phyloP scores from a whole-genome alignment of 345 rosid genomes.

The Hibiscus tridactylites region DNA sequence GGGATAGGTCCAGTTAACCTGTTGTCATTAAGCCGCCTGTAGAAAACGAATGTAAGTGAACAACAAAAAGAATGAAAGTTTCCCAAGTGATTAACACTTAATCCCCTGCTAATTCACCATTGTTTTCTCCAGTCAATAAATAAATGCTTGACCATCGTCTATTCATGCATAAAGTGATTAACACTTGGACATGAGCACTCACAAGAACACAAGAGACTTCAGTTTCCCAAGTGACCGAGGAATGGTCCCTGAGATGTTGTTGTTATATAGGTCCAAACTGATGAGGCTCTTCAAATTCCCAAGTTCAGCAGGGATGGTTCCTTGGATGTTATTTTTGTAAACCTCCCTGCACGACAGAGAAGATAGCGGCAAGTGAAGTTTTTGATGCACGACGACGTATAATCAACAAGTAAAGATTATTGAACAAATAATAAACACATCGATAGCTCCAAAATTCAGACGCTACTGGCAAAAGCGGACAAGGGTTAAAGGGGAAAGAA shows the following conservation, averaged over 20 bases:
- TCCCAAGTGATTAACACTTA: too few species aligned
- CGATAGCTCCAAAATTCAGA: background rate
- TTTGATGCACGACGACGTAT: background rate
- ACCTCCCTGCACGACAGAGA: constrained; percentile 51
- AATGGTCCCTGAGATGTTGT: constrained; percentile 73
- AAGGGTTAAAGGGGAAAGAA: constrained; percentile 8
- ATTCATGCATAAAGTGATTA: background rate
- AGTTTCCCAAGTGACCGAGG: constrained; percentile 80
- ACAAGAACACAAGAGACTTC: constrained; percentile 88
- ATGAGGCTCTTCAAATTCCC: constrained; percentile 80
- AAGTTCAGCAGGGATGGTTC: constrained; percentile 73
- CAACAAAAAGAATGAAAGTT: background rate
- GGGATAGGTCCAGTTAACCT: constrained; percentile 55
- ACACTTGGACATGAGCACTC: constrained; percentile 22
- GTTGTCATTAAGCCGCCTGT: constrained; percentile 65
- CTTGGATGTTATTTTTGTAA: constrained; percentile 83
- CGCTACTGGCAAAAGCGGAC: background rate
- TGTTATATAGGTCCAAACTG: constrained; percentile 92
- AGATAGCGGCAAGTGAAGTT: background rate
- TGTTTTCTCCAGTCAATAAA: background rate
- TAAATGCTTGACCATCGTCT: background rate
- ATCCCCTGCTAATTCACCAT: background rate
- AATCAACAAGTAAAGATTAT: background rate
- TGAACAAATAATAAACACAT: background rate
- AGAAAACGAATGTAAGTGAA: constrained; percentile 5